A percentile compares a stretch with the other conserved stretches of the same genome.
phyloP scores from a whole-genome alignment of 2,329 filamentous ascomycete genomes.

The Aspergillus ustus region DNA sequence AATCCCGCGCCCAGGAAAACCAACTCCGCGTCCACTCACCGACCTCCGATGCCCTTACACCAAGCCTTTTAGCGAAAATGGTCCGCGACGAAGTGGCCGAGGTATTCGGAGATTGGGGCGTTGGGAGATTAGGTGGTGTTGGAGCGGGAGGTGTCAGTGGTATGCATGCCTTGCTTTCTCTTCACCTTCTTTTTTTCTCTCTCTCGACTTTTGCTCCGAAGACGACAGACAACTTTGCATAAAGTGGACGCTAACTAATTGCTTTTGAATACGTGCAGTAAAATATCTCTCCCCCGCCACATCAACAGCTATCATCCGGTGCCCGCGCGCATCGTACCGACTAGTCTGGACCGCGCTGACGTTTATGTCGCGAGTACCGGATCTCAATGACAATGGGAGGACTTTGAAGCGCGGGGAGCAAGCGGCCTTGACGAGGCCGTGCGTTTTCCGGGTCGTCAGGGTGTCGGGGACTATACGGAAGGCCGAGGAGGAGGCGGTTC shows the following conservation, averaged over 20 bases:
- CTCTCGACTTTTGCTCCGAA: too few species aligned
- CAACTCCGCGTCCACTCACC: conserved; percentile 78
- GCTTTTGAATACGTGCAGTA: conserved; percentile 56
- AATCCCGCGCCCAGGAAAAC: conserved; percentile 49
- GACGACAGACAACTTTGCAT: too few species aligned
- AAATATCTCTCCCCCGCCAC: conserved; percentile 94
- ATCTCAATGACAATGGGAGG: conserved; percentile 51
- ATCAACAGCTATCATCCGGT: conserved; percentile 88
- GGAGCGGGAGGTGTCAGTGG: conserved; percentile 71
- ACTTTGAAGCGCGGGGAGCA: conserved; percentile 25
- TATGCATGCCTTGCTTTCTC: conserved; percentile 39
- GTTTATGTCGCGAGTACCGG: conserved; percentile 73
- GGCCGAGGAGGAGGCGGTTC: conserved; percentile 85
- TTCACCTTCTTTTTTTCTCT: neutral
- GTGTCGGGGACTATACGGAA: conserved; percentile 94
- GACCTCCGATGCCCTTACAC: conserved; percentile 72
- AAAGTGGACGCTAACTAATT: neutral
- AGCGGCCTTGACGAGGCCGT: conserved; percentile 50
- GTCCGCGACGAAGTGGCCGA: conserved; percentile 72
- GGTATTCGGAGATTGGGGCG: conserved; percentile 87
- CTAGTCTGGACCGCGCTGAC: conserved; percentile 90
- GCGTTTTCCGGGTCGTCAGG: conserved; percentile 81
- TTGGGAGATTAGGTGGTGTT: conserved; percentile 62
- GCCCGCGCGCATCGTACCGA: conserved; percentile 79
- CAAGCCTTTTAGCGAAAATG: conserved; percentile 67